phyloP scores from a whole-genome alignment of 495 filamentous ascomycete genomes.

The Aspergillus heteromorphus region DNA sequence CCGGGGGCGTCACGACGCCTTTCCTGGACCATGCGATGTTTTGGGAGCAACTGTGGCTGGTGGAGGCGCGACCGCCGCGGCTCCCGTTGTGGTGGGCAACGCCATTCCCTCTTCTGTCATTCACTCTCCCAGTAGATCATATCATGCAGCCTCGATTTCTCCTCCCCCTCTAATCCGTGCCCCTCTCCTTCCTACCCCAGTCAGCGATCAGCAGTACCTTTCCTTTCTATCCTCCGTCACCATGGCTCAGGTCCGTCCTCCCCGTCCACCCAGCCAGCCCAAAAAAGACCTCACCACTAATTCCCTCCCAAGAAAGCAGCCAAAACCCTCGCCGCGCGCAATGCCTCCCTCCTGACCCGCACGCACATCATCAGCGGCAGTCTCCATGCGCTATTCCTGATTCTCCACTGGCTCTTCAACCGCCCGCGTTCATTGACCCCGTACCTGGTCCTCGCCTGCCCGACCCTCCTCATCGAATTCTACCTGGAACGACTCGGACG shows the following conservation, averaged over 20 bases:
- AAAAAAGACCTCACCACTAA: constrained; percentile 7
- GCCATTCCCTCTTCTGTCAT: constrained; percentile 5
- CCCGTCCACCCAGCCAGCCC: background rate
- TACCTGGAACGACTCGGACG: constrained; percentile 79
- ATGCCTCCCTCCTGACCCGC: constrained; percentile 65
- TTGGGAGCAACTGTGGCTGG: constrained; percentile 22
- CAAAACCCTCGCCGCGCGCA: constrained; percentile 83
- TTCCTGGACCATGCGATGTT: constrained; percentile 17
- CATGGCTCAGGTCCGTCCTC: constrained; percentile 33
- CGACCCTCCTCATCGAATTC: constrained; percentile 72
- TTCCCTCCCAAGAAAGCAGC: constrained; percentile 75
- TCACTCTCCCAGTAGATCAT: background rate
- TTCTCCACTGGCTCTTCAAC: constrained; percentile 61
- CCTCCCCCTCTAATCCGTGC: background rate
- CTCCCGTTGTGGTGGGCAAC: constrained; percentile 32
- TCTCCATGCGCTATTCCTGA: constrained; percentile 68
- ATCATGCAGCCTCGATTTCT: background rate
- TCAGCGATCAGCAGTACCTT: no score
- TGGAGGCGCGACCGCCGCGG: constrained; percentile 20
- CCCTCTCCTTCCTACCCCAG: background rate
- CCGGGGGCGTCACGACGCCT: constrained; percentile 7
- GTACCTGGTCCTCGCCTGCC: constrained; percentile 68
- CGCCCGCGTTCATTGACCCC: constrained; percentile 60
- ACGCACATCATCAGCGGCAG: constrained; percentile 68
- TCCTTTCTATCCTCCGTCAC: background rate